Base-by-base conservation (phyloP, 768 basidiomycete species). In the Mycena belliarum region DNA sequence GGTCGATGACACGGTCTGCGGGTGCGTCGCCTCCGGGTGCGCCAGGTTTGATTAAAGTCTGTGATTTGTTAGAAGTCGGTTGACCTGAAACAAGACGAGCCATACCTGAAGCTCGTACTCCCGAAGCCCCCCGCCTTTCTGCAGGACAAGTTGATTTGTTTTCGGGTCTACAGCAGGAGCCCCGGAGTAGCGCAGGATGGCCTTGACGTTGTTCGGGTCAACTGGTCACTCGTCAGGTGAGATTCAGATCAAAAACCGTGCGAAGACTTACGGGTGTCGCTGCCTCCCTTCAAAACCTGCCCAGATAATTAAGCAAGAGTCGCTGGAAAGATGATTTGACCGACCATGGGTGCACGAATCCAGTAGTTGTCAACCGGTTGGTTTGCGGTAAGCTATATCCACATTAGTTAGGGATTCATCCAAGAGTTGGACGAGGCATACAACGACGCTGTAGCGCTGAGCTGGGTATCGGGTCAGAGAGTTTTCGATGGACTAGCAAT, bases 111-210 rank as follows among this genome's bases (percentile, higher is more conserved):
- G 35, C 26, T 50, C 8, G 20, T n/a, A 50, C 49, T 50, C 49
- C 21, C 28, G 37, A 9, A 50, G 38, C 21, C 10, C 2, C 1
- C 21, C 33, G 21, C 20, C 32, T 7, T 14, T 14, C 21, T 37
- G 15, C 10, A 4, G 18, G 10, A 18, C 18, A 21, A n/a, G n/a
- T n/a, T n/a, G n/a, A n/a, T n/a, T n/a, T n/a, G n/a, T n/a, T 81
- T 76, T 10, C 11, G 59, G 14, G 55, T 81, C 77, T 11, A 10
- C 59, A 15, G 55, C 37, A 0, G 74, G 69, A 16, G 79, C 77
- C 3, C 78, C 78, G 0, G 65, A 61, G 56, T 81, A 81, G 37
- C 74, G 72, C 18, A 81, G 70, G 50, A 81, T 74, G 1, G 75
- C 79, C 21, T 68, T 72, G 59, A 72, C 76, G 53, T 65, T 65